Conservation (phyloP, 179 eudicot genomes). For the Corrigiola litoralis region DNA sequence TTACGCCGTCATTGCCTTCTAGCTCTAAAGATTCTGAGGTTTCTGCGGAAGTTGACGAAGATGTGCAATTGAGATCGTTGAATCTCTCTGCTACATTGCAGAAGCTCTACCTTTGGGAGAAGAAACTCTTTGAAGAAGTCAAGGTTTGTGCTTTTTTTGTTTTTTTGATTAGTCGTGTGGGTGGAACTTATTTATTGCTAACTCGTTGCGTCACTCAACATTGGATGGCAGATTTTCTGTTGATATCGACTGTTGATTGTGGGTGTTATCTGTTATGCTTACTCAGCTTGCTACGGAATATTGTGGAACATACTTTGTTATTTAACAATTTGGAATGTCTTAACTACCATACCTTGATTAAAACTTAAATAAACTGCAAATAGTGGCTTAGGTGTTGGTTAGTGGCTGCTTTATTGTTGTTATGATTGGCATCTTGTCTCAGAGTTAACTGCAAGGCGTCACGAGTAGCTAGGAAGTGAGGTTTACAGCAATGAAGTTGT, state of each 20-base stretch:
- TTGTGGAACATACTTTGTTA: too few relatives aligned
- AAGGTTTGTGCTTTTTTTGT: conserved; percentile 51
- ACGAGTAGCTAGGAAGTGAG: conserved; percentile 1
- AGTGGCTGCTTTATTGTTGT: not conserved
- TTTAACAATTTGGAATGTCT: too few relatives aligned
- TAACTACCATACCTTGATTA: too few relatives aligned
- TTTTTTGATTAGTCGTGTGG: not conserved
- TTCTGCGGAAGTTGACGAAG: conserved; percentile 44
- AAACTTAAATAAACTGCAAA: not conserved
- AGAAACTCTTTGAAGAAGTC: conserved; percentile 89
- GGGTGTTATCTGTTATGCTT: not conserved
- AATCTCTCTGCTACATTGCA: conserved; percentile 83
- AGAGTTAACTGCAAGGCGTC: not conserved
- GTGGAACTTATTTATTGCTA: not conserved
- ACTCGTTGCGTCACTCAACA: conserved; percentile 1
- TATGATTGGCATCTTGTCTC: not conserved
- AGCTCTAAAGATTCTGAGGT: conserved; percentile 39
- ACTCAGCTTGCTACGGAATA: not conserved
- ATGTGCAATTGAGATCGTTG: conserved; percentile 42
- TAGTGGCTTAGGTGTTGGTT: not conserved
- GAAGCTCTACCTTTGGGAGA: conserved; percentile 91
- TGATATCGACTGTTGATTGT: not conserved
- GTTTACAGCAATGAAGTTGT: conserved; percentile 5
- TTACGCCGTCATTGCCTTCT: conserved; percentile 61
- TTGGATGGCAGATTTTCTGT: not conserved